Evolutionary conservation across 2,329 filamentous ascomycete species (phyloP), one percentile per base, ranked within the genome.

Genomic region (Aspergillus fumigatiaffinis): DNA sequence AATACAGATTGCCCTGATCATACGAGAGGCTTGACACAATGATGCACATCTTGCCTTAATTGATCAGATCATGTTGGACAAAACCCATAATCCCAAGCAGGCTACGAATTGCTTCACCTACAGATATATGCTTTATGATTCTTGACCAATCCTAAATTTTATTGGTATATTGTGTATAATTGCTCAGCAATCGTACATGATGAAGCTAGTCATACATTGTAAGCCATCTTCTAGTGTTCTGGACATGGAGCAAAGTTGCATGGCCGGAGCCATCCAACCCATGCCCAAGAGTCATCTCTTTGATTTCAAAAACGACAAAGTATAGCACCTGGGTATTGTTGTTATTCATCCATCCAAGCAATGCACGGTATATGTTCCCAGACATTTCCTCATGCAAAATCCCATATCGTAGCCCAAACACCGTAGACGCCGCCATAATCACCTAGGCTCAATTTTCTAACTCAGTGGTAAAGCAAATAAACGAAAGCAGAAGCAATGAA

Each of bases 311-410:
- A 53, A 46, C 28, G 44, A n/a, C 26, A 59, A 41, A 55, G 23
- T 51, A 48, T 32, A 52, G 52, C 50, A 46, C 23, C 55, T 49
- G 55, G 57, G 60, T 61, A 61, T 61, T 60, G 57, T 60, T 55
- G 52, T 54, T 55, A 56, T 60, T 57, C 60, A 61, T 60, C 55
- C 47, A 26, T 44, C 51, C 47, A 54, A 38, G 54, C 46, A 58
- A 56, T 51, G 56, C 38, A 52, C 21, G 44, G 7, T 25, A 47
- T 26, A 47, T 23, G 44, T 23, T 47, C 3, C 44, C 44, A 47
- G 44, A 23, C 21, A 47, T 47, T 2, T 23, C 44, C n/a, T 23
- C 21, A 47, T 47, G 44, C 44, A 47, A 47, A 25, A 47, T 14
- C 23, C 21, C 44, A 47, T 47, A 26, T 17, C 44, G 23, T 14